phyloP scores from a whole-genome alignment of 1,284 basidiomycete species.

The Microbotryum lychnidis-dioicae region DNA sequence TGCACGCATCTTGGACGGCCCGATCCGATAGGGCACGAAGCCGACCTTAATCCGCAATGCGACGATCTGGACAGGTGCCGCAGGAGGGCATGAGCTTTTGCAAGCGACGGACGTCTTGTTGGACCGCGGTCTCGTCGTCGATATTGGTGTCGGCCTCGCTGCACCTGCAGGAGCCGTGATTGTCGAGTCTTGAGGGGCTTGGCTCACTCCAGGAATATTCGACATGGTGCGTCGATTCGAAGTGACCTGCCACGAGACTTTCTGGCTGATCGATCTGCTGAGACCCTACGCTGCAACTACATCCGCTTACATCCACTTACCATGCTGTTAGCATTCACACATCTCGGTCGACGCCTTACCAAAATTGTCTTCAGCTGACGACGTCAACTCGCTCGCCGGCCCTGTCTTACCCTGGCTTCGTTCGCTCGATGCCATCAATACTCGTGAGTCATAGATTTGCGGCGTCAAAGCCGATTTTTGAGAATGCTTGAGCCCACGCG shows the following conservation, averaged over 20 bases:
- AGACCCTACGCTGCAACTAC: constrained; percentile 38
- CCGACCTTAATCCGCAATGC: constrained; percentile 58
- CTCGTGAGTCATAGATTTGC: constrained; percentile 34
- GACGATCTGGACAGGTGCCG: constrained; percentile 66
- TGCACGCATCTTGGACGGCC: not conserved
- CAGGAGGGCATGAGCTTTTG: constrained; percentile 57
- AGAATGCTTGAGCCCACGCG: too few species aligned
- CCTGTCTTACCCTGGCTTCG: constrained; percentile 57
- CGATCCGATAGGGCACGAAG: constrained; percentile 2
- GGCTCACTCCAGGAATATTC: constrained; percentile 44
- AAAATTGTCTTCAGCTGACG: constrained; percentile 45
- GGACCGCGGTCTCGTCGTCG: constrained; percentile 44
- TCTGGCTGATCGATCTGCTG: not conserved
- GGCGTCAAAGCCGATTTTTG: too few species aligned
- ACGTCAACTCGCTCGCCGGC: constrained; percentile 12
- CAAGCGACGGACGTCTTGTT: constrained; percentile 45
- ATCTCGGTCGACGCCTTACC: constrained; percentile 62
- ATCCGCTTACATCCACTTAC: too few species aligned
- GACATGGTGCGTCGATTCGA: constrained; percentile 10
- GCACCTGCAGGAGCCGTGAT: constrained; percentile 31
- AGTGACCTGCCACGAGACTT: too few species aligned
- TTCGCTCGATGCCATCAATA: constrained; percentile 55
- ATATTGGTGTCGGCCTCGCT: constrained; percentile 35
- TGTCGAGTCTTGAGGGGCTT: constrained; percentile 43
- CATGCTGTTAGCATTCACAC: constrained; percentile 68